Percentiles rank a stretch among this genome's conserved stretches.
Evolutionary conservation across 257 asterid genomes (phyloP).

Genomic region (Solanum bukasovii): DNA sequence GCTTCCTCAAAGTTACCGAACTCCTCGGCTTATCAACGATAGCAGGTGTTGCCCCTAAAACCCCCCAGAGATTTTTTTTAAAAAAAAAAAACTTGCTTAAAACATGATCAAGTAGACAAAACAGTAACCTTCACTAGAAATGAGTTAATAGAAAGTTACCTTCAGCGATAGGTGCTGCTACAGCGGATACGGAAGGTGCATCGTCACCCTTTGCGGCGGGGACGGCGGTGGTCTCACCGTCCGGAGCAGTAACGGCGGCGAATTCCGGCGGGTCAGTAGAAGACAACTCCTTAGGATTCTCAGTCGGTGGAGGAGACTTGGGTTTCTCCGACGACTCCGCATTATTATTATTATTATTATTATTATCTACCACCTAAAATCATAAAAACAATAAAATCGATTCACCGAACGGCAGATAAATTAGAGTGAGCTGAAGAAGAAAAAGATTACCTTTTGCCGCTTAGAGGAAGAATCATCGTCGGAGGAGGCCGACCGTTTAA

Average conservation of each 20-base stretch:
- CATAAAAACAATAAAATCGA: neutral
- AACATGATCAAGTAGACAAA: neutral
- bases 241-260: slow-evolving; percentile 9
- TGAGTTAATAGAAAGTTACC: neutral
- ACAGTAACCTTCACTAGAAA: neutral
- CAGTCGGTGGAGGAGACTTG: slow-evolving; percentile 30
- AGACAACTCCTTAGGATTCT: slow-evolving; percentile 50
- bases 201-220: neutral
- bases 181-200: slow-evolving; percentile 12
- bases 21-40: slow-evolving; percentile 44
- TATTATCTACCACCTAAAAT: slow-evolving; percentile 34
- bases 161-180: slow-evolving; percentile 15
- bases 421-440: neutral
- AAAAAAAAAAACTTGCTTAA: neutral
- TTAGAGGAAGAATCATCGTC: slow-evolving; percentile 64
- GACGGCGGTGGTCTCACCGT: neutral
- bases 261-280: slow-evolving; percentile 48
- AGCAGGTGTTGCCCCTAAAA: slow-evolving; percentile 33
- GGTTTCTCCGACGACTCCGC: slow-evolving; percentile 18
- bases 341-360: slow-evolving; percentile 7
- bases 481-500: slow-evolving; percentile 68
- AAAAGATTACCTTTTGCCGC: slow-evolving; percentile 52
- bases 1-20: slow-evolving; percentile 47
- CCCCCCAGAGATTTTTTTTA: neutral
- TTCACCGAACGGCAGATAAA: slow-evolving; percentile 2